Conservation (phyloP, 257 asterid species). For the Haberlea rhodopensis region DNA sequence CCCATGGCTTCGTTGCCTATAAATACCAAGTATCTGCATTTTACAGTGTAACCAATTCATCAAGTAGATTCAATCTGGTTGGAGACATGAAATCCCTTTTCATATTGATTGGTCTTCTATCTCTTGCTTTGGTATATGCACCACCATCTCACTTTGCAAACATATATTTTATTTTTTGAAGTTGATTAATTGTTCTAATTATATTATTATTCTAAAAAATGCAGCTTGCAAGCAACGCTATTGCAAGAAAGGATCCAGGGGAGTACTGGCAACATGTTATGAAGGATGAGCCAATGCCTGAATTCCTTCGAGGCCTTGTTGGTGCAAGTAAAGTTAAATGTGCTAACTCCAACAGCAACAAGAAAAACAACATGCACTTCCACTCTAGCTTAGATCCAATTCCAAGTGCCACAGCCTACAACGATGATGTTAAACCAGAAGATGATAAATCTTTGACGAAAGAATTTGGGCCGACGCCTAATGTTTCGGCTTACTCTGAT, state of each 20-base stretch:
- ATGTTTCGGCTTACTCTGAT: constrained; percentile 3
- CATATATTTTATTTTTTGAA: no score
- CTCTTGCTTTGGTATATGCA: constrained; percentile 21
- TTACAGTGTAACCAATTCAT: neutral
- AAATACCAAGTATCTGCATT: constrained; percentile 14
- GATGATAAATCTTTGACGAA: neutral
- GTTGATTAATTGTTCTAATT: no score
- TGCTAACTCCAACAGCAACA: neutral
- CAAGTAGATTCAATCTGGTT: neutral
- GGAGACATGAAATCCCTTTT: constrained; percentile 25
- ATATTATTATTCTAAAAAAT: neutral
- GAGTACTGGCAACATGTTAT: constrained; percentile 18
- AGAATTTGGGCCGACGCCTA: constrained; percentile 28
- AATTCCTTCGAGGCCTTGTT: constrained; percentile 20
- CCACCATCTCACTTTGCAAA: no score
- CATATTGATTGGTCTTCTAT: constrained; percentile 17
- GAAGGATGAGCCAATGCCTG: constrained; percentile 23
- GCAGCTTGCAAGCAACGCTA: constrained; percentile 25
- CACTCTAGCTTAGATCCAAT: constrained; percentile 21
- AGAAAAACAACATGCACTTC: neutral
- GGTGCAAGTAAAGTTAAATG: neutral
- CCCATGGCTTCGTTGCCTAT: no score
- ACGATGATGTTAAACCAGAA: neutral
- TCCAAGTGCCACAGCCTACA: constrained; percentile 11
- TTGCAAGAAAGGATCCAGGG: constrained; percentile 25